These are phyloP conservation scores for Metarhizium robertsii DNA, from an alignment of 2,329 filamentous ascomycete genomes.

Conservation along the genomic window DNA sequence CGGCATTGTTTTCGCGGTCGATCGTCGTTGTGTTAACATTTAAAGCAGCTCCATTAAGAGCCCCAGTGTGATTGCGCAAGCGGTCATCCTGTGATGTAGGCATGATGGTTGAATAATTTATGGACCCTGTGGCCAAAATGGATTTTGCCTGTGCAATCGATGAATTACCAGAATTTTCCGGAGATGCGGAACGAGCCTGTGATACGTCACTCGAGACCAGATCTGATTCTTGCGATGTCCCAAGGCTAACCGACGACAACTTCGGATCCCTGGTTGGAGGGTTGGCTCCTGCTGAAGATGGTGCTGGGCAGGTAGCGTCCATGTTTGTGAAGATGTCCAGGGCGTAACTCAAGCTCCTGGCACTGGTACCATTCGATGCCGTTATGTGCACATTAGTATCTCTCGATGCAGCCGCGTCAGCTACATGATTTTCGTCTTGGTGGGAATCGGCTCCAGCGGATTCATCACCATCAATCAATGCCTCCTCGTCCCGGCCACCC, in stretches of 20 bases:
- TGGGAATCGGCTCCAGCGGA: neutral
- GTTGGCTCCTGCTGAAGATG: no score
- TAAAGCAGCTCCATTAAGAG: neutral
- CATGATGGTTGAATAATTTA: neutral
- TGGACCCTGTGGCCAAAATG: neutral
- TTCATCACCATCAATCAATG: slow-evolving; percentile 27
- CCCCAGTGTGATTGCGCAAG: neutral
- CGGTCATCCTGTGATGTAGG: neutral
- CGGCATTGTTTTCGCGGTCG: slow-evolving; percentile 5
- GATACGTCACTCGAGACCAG: neutral
- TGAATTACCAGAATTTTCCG: neutral
- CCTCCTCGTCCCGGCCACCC: slow-evolving; percentile 52
- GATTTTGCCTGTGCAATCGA: neutral
- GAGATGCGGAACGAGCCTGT: neutral
- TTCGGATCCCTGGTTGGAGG: neutral
- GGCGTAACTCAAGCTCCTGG: neutral
- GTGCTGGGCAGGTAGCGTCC: neutral
- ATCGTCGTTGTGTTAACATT: neutral
- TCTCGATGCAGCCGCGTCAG: neutral
- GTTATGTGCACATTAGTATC: neutral
- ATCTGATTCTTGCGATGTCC: neutral
- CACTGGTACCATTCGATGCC: neutral
- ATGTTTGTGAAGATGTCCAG: neutral
- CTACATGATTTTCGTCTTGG: neutral
- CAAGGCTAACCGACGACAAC: neutral